Percentiles rank a stretch among this genome's conserved stretches.
These are phyloP conservation scores for Spizellomyces punctatus DNA, from an alignment of 192 early-diverging fungal species.

Conservation along the genomic window DNA sequence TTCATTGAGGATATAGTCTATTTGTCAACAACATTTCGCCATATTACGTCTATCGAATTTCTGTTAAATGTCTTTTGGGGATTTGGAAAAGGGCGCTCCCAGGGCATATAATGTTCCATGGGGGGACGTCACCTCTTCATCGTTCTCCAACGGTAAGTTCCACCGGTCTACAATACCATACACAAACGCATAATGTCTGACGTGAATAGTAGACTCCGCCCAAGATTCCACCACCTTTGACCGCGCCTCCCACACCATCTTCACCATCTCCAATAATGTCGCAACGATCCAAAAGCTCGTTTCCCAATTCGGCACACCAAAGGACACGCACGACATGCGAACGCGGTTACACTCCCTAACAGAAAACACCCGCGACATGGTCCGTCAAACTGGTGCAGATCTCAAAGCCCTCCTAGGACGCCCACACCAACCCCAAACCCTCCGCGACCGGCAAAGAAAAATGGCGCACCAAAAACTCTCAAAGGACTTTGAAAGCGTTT, in stretches of 20 bases:
- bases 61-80: conserved; percentile 28
- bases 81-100: conserved; percentile 24
- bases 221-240: conserved; percentile 37
- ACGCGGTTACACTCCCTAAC: conserved; percentile 69
- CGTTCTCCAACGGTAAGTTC: background rate
- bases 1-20: no score
- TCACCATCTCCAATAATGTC: conserved; percentile 83
- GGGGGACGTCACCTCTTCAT: background rate
- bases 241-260: conserved; percentile 80
- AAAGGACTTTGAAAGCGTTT: conserved; percentile 91
- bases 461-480: conserved; percentile 91
- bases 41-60: no score
- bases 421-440: background rate
- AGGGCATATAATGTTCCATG: background rate
- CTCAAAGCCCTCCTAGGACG: conserved; percentile 69
- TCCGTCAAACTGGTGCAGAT: conserved; percentile 75
- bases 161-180: background rate
- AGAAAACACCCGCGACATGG: conserved; percentile 78
- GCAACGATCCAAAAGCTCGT: conserved; percentile 81
- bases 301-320: conserved; percentile 70
- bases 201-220: background rate
- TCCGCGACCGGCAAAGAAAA: conserved; percentile 67
- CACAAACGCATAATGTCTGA: background rate
- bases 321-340: conserved; percentile 78
- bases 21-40: no score